phyloP scores from a whole-genome alignment of 1,284 basidiomycete species.

The Cutaneotrichosporon dermatis region DNA sequence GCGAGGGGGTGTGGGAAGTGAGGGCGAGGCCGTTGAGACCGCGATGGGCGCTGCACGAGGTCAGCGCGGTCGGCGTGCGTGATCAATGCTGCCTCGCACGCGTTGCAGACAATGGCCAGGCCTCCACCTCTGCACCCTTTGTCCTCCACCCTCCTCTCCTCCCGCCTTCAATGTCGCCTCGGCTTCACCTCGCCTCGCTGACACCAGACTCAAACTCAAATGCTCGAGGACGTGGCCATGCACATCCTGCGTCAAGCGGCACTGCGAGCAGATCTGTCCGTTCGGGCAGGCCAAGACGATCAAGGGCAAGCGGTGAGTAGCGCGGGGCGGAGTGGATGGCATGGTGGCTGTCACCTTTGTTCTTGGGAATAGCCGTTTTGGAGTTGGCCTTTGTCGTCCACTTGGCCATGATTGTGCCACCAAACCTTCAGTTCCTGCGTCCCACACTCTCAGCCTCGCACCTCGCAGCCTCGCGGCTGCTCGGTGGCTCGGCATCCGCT shows the following conservation, averaged over 20 bases:
- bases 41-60: no score
- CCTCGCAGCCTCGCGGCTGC: background rate
- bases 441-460: background rate
- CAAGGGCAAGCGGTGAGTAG: conserved; percentile 40
- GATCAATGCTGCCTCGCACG: no score
- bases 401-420: no score
- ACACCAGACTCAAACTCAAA: conserved; percentile 19
- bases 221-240: conserved; percentile 22
- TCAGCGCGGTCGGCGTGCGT: no score
- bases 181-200: background rate
- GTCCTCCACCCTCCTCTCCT: background rate
- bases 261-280: conserved; percentile 19
- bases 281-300: conserved; percentile 22
- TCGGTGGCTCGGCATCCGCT: background rate
- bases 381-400: background rate
- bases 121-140: background rate
- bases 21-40: no score
- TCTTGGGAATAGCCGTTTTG: background rate
- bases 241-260: conserved; percentile 31
- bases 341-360: background rate
- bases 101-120: no score
- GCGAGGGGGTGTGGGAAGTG: no score
- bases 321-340: background rate
- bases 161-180: background rate
- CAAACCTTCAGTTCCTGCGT: no score